Conservation (phyloP, 495 filamentous ascomycete genomes). For the Polyplosphaeria fusca region DNA sequence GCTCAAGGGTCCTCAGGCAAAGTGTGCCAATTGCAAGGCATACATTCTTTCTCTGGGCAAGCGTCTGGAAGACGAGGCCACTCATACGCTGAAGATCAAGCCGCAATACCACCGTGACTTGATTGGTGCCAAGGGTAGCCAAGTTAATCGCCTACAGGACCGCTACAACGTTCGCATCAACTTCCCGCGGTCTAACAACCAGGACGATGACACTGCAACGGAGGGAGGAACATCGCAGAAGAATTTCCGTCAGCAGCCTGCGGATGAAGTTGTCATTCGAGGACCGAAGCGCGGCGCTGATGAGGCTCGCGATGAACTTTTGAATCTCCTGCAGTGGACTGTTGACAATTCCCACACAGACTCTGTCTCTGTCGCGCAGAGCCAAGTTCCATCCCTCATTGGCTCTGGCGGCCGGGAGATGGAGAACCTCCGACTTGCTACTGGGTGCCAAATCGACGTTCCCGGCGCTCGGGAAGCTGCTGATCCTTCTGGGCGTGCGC, state of each 20-base stretch:
- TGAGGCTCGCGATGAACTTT: constrained; percentile 82
- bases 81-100: constrained; percentile 80
- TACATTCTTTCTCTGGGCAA: constrained; percentile 73
- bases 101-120: constrained; percentile 79
- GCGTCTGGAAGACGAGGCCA: constrained; percentile 82
- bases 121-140: constrained; percentile 62
- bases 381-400: constrained; percentile 84
- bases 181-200: constrained; percentile 72
- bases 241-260: constrained; percentile 62
- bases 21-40: constrained; percentile 76
- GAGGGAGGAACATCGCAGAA: constrained; percentile 60
- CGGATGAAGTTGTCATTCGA: constrained; percentile 87
- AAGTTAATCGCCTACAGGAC: constrained; percentile 69
- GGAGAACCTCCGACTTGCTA: constrained; percentile 78
- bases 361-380: constrained; percentile 78
- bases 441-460: constrained; percentile 85
- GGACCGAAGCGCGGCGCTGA: constrained; percentile 90
- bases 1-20: constrained; percentile 68
- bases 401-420: constrained; percentile 84
- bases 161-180: constrained; percentile 90
- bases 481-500: constrained; percentile 62
- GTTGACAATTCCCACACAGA: constrained; percentile 77
- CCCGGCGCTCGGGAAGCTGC: constrained; percentile 63
- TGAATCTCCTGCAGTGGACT: constrained; percentile 79
- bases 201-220: constrained; percentile 69